Evolutionary conservation across 441 rosid genomes (phyloP), one percentile per base, ranked within the genome.

Genomic region (Brassica balearica): DNA sequence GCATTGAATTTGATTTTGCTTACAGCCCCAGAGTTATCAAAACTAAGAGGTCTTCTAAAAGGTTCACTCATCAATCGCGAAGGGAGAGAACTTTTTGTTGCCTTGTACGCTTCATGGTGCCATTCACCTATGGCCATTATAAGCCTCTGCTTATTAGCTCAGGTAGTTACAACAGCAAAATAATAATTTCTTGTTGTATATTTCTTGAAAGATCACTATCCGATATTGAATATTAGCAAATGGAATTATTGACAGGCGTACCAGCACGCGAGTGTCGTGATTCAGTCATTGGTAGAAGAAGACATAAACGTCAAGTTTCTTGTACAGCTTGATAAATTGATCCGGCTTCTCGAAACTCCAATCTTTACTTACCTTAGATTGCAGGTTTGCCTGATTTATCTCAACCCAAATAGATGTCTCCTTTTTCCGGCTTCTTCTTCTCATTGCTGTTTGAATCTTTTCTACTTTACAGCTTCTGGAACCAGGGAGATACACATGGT

Each of bases 51-150:
- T 83, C 93, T 97, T 67, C 82, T 97, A 76, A 97, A 97, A 80
- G 90, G 88, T 72, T 97, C 99, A 71, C 85, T 95, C 65, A 89
- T 87, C 71, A 84, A 90, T 82, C 80, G 86, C 29, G 90, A 93
- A 76, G 99, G 99, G 76, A 92, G 87, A 86, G 90, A 93, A 75
- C 88, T 97, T 43, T 97, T 91, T 55, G 87, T 93, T 81, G 87
- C 94, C 56, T 81, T 97, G 80, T 97, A 97, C 83, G 93, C 99
- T 77, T 97, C 99, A 48, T 97, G 99, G 99, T 89, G 97, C 76
- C 99, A 97, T 84, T 93, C 99, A 71, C 97, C 99, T 36, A 93
- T 93, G 98, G 99, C 99, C 11, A 93, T 95, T 62, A 91, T 97
- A 86, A 95, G 99, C 87, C 97, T 97, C 64, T 97, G 99, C 91